Evolutionary conservation across 2,329 filamentous ascomycete genomes (phyloP).

Genomic region (Penicillium janthinellum): DNA sequence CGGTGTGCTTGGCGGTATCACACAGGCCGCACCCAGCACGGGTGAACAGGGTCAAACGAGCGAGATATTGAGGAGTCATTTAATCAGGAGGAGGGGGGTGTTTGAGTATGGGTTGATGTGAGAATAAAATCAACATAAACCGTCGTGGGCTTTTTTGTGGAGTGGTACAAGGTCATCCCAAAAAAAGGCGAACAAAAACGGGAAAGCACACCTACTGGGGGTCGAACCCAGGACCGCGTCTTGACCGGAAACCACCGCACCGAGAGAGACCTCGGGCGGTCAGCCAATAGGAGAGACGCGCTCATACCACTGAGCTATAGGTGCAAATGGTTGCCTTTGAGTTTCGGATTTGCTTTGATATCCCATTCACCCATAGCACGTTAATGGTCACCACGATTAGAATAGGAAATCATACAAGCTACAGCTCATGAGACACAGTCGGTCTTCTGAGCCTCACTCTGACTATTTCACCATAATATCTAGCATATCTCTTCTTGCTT

Average conservation of each 20-base stretch:
- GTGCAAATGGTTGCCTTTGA: background rate
- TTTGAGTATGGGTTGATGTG: background rate
- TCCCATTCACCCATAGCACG: no score
- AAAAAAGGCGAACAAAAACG: background rate
- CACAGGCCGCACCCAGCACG: conserved; percentile 62
- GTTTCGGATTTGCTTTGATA: no score
- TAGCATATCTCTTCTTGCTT: no score
- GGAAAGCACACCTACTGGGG: background rate
- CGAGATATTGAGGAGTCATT: background rate
- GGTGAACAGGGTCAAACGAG: conserved; percentile 62
- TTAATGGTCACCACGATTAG: no score
- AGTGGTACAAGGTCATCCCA: no score
- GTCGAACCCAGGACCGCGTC: background rate
- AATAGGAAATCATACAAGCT: no score
- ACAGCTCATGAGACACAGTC: no score
- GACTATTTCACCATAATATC: no score
- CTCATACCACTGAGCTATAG: background rate
- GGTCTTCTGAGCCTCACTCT: no score
- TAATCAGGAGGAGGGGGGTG: background rate
- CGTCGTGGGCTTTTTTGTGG: no score
- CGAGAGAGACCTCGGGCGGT: no score
- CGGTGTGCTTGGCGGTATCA: conserved; percentile 60
- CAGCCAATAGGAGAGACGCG: background rate
- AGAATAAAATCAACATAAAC: background rate
- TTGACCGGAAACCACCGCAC: background rate